A percentile compares a stretch with the other conserved stretches of the same genome.
Conservation (phyloP, 306 rosid species). For the Clitoria ternatea region DNA sequence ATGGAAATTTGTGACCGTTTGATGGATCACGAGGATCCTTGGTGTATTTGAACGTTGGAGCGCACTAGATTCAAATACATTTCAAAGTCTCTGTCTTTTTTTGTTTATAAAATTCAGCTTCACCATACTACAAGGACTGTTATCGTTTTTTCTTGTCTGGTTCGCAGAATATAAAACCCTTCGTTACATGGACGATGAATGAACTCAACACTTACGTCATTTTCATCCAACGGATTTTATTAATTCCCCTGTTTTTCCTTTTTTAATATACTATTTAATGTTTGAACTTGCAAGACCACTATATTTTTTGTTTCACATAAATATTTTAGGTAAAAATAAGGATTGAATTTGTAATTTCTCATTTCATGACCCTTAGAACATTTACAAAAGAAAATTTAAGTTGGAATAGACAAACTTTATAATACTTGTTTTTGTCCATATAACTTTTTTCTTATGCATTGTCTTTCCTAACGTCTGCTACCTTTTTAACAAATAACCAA, state of each 20-base stretch:
- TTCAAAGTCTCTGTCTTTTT: background rate
- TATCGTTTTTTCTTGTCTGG: constrained; percentile 17
- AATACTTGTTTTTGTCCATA: too few relatives aligned
- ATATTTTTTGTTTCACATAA: too few relatives aligned
- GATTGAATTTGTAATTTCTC: too few relatives aligned
- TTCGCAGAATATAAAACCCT: background rate
- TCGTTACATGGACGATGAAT: background rate
- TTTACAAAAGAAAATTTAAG: too few relatives aligned
- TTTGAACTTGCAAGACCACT: too few relatives aligned
- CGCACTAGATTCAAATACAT: constrained; percentile 82
- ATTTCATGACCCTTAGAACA: too few relatives aligned
- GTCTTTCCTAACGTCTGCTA: too few relatives aligned
- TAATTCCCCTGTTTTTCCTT: background rate
- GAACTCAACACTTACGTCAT: constrained; percentile 9
- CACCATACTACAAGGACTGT: constrained; percentile 33
- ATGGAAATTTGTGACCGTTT: constrained; percentile 87
- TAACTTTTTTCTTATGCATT: too few relatives aligned
- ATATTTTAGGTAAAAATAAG: too few relatives aligned
- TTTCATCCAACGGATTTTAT: background rate
- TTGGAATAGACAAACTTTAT: too few relatives aligned
- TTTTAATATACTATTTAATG: too few relatives aligned
- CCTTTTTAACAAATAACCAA: too few relatives aligned
- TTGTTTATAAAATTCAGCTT: constrained; percentile 1
- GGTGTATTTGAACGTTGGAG: constrained; percentile 79
- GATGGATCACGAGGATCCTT: constrained; percentile 87